Evolutionary conservation across 179 eudicot species (phyloP).

Genomic region (Pouteria campechiana): DNA sequence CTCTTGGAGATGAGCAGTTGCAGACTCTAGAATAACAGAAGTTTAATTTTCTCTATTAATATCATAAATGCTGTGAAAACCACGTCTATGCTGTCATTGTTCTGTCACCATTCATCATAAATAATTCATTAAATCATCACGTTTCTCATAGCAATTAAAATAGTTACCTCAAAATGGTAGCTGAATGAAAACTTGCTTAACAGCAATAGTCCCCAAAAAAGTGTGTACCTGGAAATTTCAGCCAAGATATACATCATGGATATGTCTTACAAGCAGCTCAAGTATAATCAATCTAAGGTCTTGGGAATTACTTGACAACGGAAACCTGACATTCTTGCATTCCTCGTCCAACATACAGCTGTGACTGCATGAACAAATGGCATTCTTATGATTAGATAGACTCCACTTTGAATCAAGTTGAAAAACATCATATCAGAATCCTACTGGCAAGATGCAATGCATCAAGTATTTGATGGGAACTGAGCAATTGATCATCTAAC

Average conservation of each 20-base stretch:
- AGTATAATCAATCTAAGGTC: constrained; percentile 6
- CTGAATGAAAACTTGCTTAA: constrained; percentile 88
- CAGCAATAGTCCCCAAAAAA: constrained; percentile 82
- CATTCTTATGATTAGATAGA: no score
- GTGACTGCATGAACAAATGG: constrained; percentile 45
- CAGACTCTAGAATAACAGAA: no score
- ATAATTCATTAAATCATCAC: no score
- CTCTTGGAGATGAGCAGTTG: no score
- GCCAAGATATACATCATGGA: background rate
- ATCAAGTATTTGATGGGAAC: no score
- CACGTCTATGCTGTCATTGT: no score
- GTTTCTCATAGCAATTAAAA: constrained; percentile 6
- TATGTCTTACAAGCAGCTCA: background rate
- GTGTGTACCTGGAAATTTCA: constrained; percentile 48
- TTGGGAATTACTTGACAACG: constrained; percentile 48
- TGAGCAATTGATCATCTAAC: no score
- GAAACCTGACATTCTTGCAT: constrained; percentile 95
- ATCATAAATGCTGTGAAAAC: no score
- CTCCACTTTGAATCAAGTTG: background rate
- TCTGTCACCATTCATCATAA: no score
- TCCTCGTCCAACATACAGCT: constrained; percentile 84
- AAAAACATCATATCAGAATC: background rate
- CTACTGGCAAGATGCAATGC: no score
- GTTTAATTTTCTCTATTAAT: no score
- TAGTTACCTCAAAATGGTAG: constrained; percentile 82